Evolutionary conservation across 345 rosid genomes (phyloP), one percentile per base, ranked within the genome.

Genomic region (Barbarea vulgaris): DNA sequence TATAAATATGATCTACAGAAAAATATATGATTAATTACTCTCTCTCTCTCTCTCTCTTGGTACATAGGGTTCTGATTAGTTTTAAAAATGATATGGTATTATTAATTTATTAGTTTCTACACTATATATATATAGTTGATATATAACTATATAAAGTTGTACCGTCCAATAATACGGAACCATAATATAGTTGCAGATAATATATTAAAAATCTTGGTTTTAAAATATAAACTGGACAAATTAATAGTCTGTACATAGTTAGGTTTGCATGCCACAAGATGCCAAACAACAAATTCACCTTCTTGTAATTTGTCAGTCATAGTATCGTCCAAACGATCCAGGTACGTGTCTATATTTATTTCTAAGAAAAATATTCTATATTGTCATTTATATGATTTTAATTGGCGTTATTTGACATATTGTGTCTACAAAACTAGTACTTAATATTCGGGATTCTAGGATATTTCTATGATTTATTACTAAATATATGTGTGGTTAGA

Each of bases 221-320:
- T 62, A 3, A 48, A 55, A 37, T 28, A 60, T 21, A 31, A 39
- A 50, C 14, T 47, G 73, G 41, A 66, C 57, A 19, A 65, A 58
- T 72, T 58, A 51, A 61, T 72, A 50, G 55, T 72, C 51, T 33
- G 77, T 64, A 65, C 55, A 33, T 44, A 78, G 74, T 78, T 78
- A 78, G 74, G 77, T 78, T 78, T 78, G 81, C 81, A 78, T 78
- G 81, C 81, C 78, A 72, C 65, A 67, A 72, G 34, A 67, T 72
- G 77, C 81, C 81, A 78, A 78, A 73, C 64, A 42, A 28, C 64
- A 52, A 65, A 78, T 67, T 78, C 65, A 78, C 34, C 74, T 42
- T 78, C 81, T 73, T 78, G n/a, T 53, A 42, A 33, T 67, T 67
- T 78, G 81, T 78, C 70, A 66, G 58, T 39, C 69, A 15, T 31